Conservation (phyloP, 2,329 filamentous ascomycete species). For the Pseudogymnoascus sp. region DNA sequence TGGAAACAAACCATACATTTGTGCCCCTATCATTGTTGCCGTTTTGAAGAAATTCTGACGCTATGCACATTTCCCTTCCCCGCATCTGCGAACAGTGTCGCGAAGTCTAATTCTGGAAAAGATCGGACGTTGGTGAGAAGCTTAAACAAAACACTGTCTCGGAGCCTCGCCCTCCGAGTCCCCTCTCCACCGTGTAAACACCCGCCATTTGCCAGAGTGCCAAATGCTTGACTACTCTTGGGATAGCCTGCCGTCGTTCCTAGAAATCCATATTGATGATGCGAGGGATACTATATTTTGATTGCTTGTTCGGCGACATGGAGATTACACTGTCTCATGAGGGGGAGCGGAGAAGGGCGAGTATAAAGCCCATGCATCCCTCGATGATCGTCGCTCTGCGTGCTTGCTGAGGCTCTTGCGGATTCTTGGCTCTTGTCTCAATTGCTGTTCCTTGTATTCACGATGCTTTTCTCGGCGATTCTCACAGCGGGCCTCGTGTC, state of each 20-base stretch:
- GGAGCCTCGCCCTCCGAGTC: not conserved
- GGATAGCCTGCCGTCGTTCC: not conserved
- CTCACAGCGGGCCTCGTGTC: not conserved
- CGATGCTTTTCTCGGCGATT: not conserved
- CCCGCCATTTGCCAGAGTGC: not conserved
- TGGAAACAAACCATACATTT: not conserved
- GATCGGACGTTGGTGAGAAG: conserved; percentile 1
- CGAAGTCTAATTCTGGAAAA: not conserved
- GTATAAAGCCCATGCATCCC: conserved; percentile 6
- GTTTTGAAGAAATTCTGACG: not conserved
- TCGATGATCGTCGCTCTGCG: not conserved
- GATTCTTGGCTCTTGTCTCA: not conserved
- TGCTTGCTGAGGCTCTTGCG: not conserved
- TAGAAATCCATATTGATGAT: not conserved
- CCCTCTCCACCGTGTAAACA: not conserved
- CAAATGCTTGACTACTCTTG: not conserved
- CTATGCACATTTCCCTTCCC: not conserved
- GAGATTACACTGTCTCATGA: not conserved
- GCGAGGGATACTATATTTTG: conserved; percentile 9
- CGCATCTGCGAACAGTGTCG: not conserved
- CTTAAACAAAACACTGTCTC: not conserved
- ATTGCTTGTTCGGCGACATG: conserved; percentile 1
- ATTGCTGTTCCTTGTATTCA: not conserved
- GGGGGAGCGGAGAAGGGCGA: not conserved
- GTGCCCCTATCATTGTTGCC: not conserved